Conservation (phyloP, 495 filamentous ascomycete species). For the Xylaria venustula region DNA sequence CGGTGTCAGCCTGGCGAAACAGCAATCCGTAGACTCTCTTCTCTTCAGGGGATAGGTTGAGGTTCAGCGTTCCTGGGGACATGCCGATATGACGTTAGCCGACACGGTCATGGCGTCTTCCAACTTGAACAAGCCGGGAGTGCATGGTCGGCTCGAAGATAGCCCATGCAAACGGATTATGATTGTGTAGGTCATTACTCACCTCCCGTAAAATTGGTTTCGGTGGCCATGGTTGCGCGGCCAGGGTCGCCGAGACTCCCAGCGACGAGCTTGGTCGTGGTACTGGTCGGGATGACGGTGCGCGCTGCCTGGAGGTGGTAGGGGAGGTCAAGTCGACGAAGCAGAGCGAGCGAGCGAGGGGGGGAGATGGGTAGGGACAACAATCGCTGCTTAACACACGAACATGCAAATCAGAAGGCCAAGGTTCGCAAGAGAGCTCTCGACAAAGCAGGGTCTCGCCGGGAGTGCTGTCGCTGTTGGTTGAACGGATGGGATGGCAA, state of each 20-base stretch:
- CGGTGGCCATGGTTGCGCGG: conserved; percentile 32
- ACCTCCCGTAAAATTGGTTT: conserved; percentile 32
- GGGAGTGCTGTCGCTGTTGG: not conserved
- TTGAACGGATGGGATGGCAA: not conserved
- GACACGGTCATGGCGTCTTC: not conserved
- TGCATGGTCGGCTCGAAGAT: not conserved
- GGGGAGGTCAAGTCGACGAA: not conserved
- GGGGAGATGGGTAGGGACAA: not conserved
- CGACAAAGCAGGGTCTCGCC: not conserved
- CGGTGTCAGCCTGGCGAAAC: conserved; percentile 84
- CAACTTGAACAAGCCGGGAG: not conserved
- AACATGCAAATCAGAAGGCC: too few relatives aligned
- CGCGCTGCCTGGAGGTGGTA: not conserved
- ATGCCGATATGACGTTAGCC: conserved; percentile 1
- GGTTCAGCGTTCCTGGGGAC: conserved; percentile 57
- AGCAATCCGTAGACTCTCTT: conserved; percentile 90
- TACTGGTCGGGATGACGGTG: conserved; percentile 18
- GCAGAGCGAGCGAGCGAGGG: not conserved
- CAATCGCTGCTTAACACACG: too few relatives aligned
- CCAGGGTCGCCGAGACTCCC: conserved; percentile 19
- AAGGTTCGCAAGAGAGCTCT: not conserved
- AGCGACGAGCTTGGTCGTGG: conserved; percentile 20
- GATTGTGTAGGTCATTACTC: conserved; percentile 8
- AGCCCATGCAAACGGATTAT: not conserved
- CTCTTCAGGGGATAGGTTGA: conserved; percentile 89